These are phyloP conservation scores for Boletus rubroflammeus DNA, from an alignment of 768 basidiomycete genomes.

Conservation along the genomic window DNA sequence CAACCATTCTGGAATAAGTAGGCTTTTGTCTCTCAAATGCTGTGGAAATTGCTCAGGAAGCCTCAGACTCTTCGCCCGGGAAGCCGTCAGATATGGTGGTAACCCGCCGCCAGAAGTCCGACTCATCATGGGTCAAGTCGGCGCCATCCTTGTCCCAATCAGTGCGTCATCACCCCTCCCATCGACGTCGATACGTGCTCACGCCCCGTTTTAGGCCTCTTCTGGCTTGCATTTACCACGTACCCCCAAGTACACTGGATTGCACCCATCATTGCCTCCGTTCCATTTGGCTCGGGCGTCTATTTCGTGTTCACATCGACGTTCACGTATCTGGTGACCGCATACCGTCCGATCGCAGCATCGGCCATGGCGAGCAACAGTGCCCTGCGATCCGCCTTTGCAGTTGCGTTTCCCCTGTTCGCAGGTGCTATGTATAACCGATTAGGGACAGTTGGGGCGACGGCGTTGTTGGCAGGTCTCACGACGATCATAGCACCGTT, in stretches of 20 bases:
- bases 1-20: conserved; percentile 47
- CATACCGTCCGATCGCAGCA: conserved; percentile 49
- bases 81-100: conserved; percentile 39
- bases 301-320: conserved; percentile 65
- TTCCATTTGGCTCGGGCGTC: conserved; percentile 52
- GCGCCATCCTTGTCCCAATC: conserved; percentile 62
- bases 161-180: conserved; percentile 32
- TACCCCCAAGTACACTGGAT: conserved; percentile 46
- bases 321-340: conserved; percentile 56
- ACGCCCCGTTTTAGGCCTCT: conserved; percentile 33
- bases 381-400: conserved; percentile 45
- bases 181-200: neutral
- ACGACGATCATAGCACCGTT: conserved; percentile 58
- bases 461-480: conserved; percentile 65
- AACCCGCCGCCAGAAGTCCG: conserved; percentile 61
- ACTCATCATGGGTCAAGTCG: conserved; percentile 63
- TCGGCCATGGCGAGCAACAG: conserved; percentile 69
- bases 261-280: conserved; percentile 42
- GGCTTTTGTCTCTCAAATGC: neutral
- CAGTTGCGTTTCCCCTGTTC: conserved; percentile 51
- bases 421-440: conserved; percentile 47
- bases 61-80: conserved; percentile 36
- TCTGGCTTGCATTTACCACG: conserved; percentile 56
- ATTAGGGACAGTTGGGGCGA: conserved; percentile 68
- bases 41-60: neutral